phyloP scores from a whole-genome alignment of 495 filamentous ascomycete genomes.

The Apiosordaria backusii region DNA sequence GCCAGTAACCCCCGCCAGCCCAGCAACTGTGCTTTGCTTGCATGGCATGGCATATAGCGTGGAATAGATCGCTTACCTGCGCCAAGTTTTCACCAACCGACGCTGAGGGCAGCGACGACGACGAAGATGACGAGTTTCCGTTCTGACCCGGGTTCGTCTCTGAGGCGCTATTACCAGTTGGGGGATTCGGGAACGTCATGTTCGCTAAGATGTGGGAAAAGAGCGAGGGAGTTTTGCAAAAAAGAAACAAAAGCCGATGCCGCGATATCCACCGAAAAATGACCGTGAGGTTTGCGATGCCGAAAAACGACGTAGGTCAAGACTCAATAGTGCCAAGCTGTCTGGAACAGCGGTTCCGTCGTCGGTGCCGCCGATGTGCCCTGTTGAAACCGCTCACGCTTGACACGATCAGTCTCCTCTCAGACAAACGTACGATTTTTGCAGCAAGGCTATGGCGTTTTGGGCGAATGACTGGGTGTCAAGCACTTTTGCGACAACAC shows the following conservation, averaged over 20 bases:
- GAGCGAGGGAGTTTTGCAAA: not conserved
- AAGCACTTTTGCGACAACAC: constrained; percentile 2
- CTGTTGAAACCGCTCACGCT: constrained; percentile 7
- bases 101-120: constrained; percentile 8
- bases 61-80: constrained; percentile 20
- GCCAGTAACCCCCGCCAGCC: not conserved
- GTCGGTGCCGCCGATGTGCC: constrained; percentile 8
- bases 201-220: constrained; percentile 1
- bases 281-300: not conserved
- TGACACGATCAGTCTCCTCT: not conserved
- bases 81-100: constrained; percentile 19
- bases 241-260: not conserved
- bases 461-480: constrained; percentile 1
- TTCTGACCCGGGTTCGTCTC: not conserved
- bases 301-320: not conserved
- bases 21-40: not conserved
- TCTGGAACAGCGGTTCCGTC: constrained; percentile 2
- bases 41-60: not conserved
- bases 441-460: constrained; percentile 24
- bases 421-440: constrained; percentile 27
- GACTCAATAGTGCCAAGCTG: not conserved
- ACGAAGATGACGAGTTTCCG: constrained; percentile 7
- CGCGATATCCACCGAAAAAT: not conserved
- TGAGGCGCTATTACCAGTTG: not conserved
- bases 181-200: constrained; percentile 10